These are phyloP conservation scores for Wickerhamiella bombiphila DNA, from an alignment of 805 yeast genomes.

Conservation along the genomic window DNA sequence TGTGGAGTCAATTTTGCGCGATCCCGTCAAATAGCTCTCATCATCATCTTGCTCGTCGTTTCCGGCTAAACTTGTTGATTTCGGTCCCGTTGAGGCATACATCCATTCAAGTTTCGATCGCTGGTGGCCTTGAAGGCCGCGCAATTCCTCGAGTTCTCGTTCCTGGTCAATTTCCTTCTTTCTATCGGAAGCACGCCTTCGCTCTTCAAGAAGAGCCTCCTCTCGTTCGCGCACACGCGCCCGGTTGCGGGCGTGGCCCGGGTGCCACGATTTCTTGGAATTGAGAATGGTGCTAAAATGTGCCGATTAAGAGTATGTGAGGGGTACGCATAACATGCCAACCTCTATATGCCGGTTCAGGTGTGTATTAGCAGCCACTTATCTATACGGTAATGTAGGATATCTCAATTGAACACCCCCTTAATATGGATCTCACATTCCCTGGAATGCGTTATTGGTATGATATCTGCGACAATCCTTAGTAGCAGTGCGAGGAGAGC, in stretches of 20 bases:
- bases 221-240: slow-evolving; percentile 74
- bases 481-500: no score
- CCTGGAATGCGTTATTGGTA: no score
- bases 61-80: neutral
- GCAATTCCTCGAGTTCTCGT: slow-evolving; percentile 42
- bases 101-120: slow-evolving; percentile 53
- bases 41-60: neutral
- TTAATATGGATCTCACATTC: no score
- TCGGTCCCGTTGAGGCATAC: slow-evolving; percentile 37
- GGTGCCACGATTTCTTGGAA: slow-evolving; percentile 92
- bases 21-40: no score
- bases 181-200: slow-evolving; percentile 45
- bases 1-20: no score
- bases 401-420: no score
- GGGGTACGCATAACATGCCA: no score
- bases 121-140: slow-evolving; percentile 29
- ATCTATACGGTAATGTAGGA: no score
- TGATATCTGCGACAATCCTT: no score
- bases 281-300: slow-evolving; percentile 33
- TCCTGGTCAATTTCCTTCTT: slow-evolving; percentile 51
- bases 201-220: slow-evolving; percentile 60
- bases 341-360: no score
- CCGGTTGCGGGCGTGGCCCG: slow-evolving; percentile 71
- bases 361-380: no score
- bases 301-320: no score